Conservation (phyloP, 2,329 filamentous ascomycete species). For the Fusarium nodosum region DNA sequence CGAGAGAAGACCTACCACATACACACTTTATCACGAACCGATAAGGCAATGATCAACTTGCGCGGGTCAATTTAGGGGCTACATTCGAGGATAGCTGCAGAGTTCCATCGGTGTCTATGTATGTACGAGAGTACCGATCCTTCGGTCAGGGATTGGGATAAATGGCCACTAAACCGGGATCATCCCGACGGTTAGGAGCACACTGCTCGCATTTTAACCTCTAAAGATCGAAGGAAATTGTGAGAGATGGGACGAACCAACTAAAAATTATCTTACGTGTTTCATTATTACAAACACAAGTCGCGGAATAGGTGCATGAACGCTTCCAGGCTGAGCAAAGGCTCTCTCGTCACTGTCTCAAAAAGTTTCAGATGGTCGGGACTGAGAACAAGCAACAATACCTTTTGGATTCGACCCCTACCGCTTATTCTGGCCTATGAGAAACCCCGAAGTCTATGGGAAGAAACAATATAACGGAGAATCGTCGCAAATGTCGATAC, state of each 20-base stretch:
- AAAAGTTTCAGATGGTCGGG: constrained; percentile 1
- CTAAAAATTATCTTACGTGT: background rate
- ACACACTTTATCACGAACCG: constrained; percentile 28
- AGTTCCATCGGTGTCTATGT: constrained; percentile 43
- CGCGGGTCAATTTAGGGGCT: constrained; percentile 38
- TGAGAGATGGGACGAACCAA: constrained; percentile 6
- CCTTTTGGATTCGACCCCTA: constrained; percentile 19
- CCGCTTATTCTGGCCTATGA: constrained; percentile 32
- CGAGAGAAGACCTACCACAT: constrained; percentile 38
- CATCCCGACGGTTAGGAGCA: constrained; percentile 27
- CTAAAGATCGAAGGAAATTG: background rate
- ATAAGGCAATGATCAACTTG: constrained; percentile 45
- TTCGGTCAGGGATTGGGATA: constrained; percentile 43
- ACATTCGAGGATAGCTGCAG: constrained; percentile 39
- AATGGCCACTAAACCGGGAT: constrained; percentile 30
- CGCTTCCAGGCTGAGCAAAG: background rate
- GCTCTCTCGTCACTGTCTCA: constrained; percentile 1
- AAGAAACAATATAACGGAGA: constrained; percentile 18
- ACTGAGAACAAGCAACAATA: constrained; percentile 7
- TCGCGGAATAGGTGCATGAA: constrained; percentile 4
- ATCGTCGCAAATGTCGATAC: constrained; percentile 14
- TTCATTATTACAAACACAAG: constrained; percentile 1
- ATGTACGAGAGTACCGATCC: constrained; percentile 41
- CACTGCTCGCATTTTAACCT: constrained; percentile 14
- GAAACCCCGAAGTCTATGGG: constrained; percentile 12